Conservation (phyloP, 768 basidiomycete species). For the Tephrocybe sp. region DNA sequence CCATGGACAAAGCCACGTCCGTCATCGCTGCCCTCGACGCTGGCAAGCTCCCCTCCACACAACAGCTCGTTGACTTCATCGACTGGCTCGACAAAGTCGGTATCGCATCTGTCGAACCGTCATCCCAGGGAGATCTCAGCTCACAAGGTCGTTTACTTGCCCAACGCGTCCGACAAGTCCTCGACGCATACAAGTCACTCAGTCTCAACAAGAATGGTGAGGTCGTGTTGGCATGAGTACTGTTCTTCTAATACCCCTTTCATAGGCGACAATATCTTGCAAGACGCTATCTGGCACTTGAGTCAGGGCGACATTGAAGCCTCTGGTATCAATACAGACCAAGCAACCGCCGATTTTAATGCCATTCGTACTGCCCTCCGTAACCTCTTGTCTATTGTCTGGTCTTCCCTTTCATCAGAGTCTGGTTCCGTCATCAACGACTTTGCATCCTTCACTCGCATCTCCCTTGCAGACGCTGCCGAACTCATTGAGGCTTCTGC, state of each 20-base stretch:
- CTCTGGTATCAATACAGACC: constrained; percentile 33
- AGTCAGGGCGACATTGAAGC: constrained; percentile 47
- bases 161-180: constrained; percentile 44
- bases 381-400: constrained; percentile 49
- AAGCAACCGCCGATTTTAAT: constrained; percentile 47
- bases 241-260: neutral
- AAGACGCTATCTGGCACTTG: constrained; percentile 66
- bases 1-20: constrained; percentile 64
- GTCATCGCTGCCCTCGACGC: constrained; percentile 67
- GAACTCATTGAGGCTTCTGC: constrained; percentile 57
- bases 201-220: constrained; percentile 57
- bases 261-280: constrained; percentile 61
- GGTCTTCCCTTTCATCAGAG: constrained; percentile 52
- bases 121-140: constrained; percentile 41
- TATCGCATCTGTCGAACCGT: constrained; percentile 44
- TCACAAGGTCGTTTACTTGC: constrained; percentile 53
- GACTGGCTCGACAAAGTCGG: constrained; percentile 53
- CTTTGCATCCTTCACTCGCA: constrained; percentile 61
- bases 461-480: constrained; percentile 65
- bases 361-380: constrained; percentile 49
- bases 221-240: neutral
- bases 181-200: constrained; percentile 57
- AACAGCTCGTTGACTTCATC: constrained; percentile 51
- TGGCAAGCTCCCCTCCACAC: constrained; percentile 65
- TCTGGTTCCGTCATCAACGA: constrained; percentile 54